Base-by-base conservation (phyloP, 345 rosid species). In the Cardamine occulta region DNA sequence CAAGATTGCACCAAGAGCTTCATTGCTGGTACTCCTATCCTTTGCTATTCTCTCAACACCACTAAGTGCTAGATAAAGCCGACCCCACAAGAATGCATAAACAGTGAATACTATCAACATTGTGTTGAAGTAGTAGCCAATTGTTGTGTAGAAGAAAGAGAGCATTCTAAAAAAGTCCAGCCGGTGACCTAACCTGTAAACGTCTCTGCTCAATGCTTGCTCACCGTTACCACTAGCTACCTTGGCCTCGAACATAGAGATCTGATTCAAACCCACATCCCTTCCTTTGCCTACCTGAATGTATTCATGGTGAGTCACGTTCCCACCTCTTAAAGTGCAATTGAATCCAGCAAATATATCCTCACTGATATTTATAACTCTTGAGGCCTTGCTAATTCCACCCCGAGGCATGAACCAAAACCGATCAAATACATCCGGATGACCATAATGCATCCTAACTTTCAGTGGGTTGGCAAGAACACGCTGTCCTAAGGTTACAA, bases 211-310 rank as follows among this genome's bases (percentile, higher is more conserved):
- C 64, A 95, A 90, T 75, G 84, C 88, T 73, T 95, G 99, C 85
- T 95, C 99, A 2, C 99, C 99, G 60, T 95, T 95, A 76, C 99
- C 99, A 83, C 99, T 95, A 19, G 99, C 93, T 79, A 95, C 97
- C 86, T 95, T 95, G 61, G 93, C 99, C 78, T 95, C 97, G 76
- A 95, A 95, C 99, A 95, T 95, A 40, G 99, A 90, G 47, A 95
- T 81, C 79, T 95, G 99, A 82, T 95, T 95, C 70, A 95, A 67
- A 31, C 99, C 99, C 67, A 95, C 99, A 87, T 95, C 99, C 84
- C 99, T 90, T 76, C 99, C 99, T 80, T 95, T 95, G 31, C 99
- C 99, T 56, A 91, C 96, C 78, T 95, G 99, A 75, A 95, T 86
- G 79, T 95, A 95, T 68, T 95, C 99, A 68, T 95, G 99, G 75